Conservation (phyloP, 148 eudicot species). For the Persicaria maculosa region DNA sequence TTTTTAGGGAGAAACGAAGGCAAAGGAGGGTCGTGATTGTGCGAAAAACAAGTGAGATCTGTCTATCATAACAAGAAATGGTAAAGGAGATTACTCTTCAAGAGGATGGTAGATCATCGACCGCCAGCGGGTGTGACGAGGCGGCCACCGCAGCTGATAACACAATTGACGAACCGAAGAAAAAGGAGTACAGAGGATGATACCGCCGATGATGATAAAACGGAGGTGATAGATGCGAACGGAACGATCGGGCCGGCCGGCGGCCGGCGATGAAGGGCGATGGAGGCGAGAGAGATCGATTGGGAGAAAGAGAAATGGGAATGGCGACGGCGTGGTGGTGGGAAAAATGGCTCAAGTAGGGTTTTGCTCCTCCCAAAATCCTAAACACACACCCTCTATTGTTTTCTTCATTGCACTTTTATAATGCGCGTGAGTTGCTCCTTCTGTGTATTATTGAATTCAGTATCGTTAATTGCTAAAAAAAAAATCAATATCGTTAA, state of each 20-base stretch:
- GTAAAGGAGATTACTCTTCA: background rate
- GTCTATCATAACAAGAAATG: background rate
- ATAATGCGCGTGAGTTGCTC: background rate
- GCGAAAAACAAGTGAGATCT: background rate
- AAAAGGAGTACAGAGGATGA: background rate
- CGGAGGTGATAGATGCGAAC: background rate
- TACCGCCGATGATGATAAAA: background rate
- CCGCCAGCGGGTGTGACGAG: background rate
- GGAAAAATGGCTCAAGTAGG: constrained; percentile 1
- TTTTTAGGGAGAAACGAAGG: background rate
- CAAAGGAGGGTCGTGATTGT: background rate
- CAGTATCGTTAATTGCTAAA: background rate
- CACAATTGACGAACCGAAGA: background rate
- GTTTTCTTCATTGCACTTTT: background rate
- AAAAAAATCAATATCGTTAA: too few relatives aligned
- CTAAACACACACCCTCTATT: background rate
- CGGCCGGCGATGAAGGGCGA: background rate
- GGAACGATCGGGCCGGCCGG: too few relatives aligned
- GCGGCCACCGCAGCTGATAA: background rate
- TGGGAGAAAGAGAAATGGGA: background rate
- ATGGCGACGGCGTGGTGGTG: constrained; percentile 9
- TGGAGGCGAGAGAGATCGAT: background rate
- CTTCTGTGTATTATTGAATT: background rate
- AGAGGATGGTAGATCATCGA: background rate
- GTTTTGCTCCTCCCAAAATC: background rate